These are phyloP conservation scores for Lotus japonicus DNA, from an alignment of 306 rosid species.

Conservation along the genomic window DNA sequence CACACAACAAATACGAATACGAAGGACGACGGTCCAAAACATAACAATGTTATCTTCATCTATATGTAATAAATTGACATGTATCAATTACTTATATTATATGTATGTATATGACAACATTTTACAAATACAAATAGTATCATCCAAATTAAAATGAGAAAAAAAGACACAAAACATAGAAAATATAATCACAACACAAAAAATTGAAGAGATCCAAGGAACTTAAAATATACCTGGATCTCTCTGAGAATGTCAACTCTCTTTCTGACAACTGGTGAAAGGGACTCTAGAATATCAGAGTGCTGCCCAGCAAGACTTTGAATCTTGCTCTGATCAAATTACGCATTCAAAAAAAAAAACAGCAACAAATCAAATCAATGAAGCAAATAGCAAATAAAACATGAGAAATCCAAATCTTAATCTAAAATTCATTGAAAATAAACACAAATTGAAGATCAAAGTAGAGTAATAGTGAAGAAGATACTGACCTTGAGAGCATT, in stretches of 20 bases:
- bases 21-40: too few relatives aligned
- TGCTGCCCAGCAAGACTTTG: conserved; percentile 86
- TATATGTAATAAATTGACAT: not conserved
- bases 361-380: not conserved
- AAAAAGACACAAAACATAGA: not conserved
- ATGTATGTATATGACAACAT: not conserved
- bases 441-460: not conserved
- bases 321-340: conserved; percentile 52
- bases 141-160: not conserved
- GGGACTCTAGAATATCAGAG: conserved; percentile 56
- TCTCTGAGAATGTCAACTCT: conserved; percentile 88
- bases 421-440: not conserved
- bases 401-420: too few relatives aligned
- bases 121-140: not conserved
- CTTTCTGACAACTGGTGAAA: conserved; percentile 60
- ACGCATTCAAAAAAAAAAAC: too few relatives aligned
- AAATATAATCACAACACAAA: too few relatives aligned
- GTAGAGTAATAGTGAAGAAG: too few relatives aligned
- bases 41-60: too few relatives aligned
- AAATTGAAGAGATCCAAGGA: too few relatives aligned
- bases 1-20: too few relatives aligned
- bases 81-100: not conserved
- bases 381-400: too few relatives aligned
- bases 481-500: conserved; percentile 79
- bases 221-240: conserved; percentile 49